Base-by-base conservation (phyloP, 495 filamentous ascomycete genomes). In the Copromyces sp. region DNA sequence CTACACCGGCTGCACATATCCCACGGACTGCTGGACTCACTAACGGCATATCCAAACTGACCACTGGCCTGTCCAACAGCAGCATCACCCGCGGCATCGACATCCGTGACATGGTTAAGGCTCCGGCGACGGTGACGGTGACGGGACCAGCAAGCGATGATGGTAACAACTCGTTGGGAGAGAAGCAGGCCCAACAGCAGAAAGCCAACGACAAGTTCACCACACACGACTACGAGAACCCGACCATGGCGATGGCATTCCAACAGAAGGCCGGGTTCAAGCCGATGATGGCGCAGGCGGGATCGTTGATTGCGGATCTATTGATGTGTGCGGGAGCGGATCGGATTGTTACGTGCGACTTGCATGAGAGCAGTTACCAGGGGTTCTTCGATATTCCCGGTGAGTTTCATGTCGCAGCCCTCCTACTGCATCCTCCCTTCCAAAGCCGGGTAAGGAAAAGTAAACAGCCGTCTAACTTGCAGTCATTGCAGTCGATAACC, bases 271-370 rank as follows among this genome's bases (percentile, higher is more conserved):
- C 94, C 2, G 95, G 95, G 17, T 99, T 98, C 80, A 96, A 94
- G 82, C 93, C 97, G 84, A 98, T 96, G 95, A 94, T 99, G 75
- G 95, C 95, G 35, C 95, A 98, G 82, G 95, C 95, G 65, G 95
- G 95, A 69, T 98, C 95, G 20, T 86, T 99, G 74, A 92, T 99
- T 29, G 95, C 95, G 32, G 94, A 98, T 80, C 88, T 99, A 69
- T 83, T 99, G 72, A 98, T 94, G 47, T 98, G 94, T 80, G 95
- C 95, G 73, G 95, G 95, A 70, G 94, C 95, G 32, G 96, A 99
- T 82, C 95, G 98, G 59, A 73, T 72, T 32, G 47, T 75, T 39
- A 77, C 76, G 37, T 41, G 40, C 69, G 32, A 65, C 47, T 38
- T 38, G 1, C 16, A 69, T 11, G 12, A 81, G 78, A 80, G 53